Conservation (phyloP, 257 asterid species). For the Solanum habrochaites region DNA sequence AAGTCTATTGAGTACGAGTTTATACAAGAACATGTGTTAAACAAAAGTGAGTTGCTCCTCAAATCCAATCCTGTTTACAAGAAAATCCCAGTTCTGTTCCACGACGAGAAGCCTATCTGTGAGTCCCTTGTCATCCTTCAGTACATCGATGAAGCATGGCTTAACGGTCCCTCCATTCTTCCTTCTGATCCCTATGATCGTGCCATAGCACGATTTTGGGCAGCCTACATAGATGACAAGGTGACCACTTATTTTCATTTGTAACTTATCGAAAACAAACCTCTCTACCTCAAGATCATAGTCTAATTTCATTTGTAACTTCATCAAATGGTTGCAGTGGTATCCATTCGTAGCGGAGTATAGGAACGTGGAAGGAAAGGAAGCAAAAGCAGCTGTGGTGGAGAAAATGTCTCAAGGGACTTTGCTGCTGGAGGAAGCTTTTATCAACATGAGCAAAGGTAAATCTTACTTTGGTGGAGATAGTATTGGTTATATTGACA, state of each 20-base stretch:
- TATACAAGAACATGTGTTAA: not conserved
- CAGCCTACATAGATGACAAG: constrained; percentile 20
- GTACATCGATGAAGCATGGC: constrained; percentile 28
- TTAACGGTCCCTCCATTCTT: constrained; percentile 14
- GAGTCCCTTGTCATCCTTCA: constrained; percentile 30
- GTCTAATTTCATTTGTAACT: not conserved
- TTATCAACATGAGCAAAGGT: constrained; percentile 18
- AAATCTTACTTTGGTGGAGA: constrained; percentile 29
- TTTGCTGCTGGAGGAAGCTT: constrained; percentile 25
- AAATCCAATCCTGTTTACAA: constrained; percentile 1
- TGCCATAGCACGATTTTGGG: constrained; percentile 25
- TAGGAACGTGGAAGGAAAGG: constrained; percentile 9
- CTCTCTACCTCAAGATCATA: not conserved
- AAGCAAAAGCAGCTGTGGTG: not conserved
- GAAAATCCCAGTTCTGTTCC: not conserved
- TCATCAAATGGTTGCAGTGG: constrained; percentile 19
- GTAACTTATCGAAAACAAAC: not conserved
- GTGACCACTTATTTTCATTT: not conserved
- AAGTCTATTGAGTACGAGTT: constrained; percentile 9
- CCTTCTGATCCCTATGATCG: constrained; percentile 22
- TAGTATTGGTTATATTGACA: constrained; percentile 22
- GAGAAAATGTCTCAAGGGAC: constrained; percentile 15
- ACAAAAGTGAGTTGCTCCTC: constrained; percentile 25
- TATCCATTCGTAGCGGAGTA: constrained; percentile 1
- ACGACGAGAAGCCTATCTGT: constrained; percentile 4